These are phyloP conservation scores for Tuber umbilicatum DNA, from an alignment of 495 filamentous ascomycete genomes.

Conservation along the genomic window DNA sequence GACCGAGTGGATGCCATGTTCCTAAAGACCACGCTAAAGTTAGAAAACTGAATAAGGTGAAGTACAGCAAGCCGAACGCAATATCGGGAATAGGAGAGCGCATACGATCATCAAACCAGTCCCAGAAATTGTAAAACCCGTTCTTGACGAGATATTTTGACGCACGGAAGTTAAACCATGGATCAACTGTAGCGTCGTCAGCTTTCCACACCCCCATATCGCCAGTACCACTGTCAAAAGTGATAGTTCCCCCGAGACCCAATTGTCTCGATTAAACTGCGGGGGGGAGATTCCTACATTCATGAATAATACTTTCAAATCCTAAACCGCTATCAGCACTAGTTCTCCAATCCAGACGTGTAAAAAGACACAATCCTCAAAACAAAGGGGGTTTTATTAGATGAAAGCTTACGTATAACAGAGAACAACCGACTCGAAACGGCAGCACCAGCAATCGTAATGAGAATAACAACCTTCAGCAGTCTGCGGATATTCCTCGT, in stretches of 20 bases:
- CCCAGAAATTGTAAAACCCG: constrained; percentile 99
- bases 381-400: constrained; percentile 11
- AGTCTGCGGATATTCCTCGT: constrained; percentile 73
- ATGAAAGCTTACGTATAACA: constrained; percentile 75
- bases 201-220: constrained; percentile 26
- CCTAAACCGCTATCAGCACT: constrained; percentile 49
- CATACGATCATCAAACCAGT: constrained; percentile 99
- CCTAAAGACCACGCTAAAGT: constrained; percentile 46
- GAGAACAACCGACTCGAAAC: constrained; percentile 93
- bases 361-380: constrained; percentile 7
- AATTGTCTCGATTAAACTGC: constrained; percentile 7
- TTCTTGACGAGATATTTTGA: constrained; percentile 95
- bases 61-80: neutral
- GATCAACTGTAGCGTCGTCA: constrained; percentile 64
- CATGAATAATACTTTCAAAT: constrained; percentile 99
- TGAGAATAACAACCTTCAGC: constrained; percentile 84
- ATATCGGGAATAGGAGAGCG: constrained; percentile 38
- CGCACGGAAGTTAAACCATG: constrained; percentile 99
- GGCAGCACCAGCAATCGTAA: constrained; percentile 84
- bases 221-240: constrained; percentile 41
- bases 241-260: constrained; percentile 11
- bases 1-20: constrained; percentile 98
- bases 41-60: constrained; percentile 27
- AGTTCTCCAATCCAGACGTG: constrained; percentile 6
- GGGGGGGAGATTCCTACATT: constrained; percentile 61